A percentile compares a stretch with the other conserved stretches of the same genome.
Conservation (phyloP, 2,329 filamentous ascomycete species). For the Penicillium sp. region DNA sequence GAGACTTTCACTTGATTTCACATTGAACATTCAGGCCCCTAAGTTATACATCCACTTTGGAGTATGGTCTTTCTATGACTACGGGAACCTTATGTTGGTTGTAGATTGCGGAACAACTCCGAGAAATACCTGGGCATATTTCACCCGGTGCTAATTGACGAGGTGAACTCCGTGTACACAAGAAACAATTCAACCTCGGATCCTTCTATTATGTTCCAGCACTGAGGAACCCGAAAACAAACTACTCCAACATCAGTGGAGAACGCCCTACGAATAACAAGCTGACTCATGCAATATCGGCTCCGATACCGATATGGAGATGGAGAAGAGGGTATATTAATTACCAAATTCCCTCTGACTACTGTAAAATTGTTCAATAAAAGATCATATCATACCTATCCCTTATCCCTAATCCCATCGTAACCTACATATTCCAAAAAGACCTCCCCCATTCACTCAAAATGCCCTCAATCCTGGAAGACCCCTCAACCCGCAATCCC, state of each 20-base stretch:
- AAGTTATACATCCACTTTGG: too few relatives aligned
- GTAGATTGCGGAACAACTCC: neutral
- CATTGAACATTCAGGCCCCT: neutral
- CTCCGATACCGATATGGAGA: neutral
- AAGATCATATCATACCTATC: neutral
- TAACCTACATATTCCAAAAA: neutral
- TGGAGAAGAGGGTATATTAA: conserved; percentile 4
- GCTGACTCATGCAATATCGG: conserved; percentile 17
- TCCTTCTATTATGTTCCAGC: neutral
- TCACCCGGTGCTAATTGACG: neutral
- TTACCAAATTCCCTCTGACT: neutral
- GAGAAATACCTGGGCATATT: neutral
- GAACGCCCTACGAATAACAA: conserved; percentile 22
- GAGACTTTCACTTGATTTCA: neutral
- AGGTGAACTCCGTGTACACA: neutral
- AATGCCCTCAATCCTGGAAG: conserved; percentile 40
- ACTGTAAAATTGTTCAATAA: neutral
- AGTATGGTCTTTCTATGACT: neutral
- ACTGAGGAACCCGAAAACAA: neutral
- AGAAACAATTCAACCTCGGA: neutral
- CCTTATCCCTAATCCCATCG: neutral
- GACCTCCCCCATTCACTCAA: conserved; percentile 2
- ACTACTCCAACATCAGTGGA: conserved; percentile 2
- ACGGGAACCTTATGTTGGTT: neutral
- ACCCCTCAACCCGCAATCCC: conserved; percentile 30